Conservation (phyloP, 768 basidiomycete genomes). For the Dentipellis fragilis region DNA sequence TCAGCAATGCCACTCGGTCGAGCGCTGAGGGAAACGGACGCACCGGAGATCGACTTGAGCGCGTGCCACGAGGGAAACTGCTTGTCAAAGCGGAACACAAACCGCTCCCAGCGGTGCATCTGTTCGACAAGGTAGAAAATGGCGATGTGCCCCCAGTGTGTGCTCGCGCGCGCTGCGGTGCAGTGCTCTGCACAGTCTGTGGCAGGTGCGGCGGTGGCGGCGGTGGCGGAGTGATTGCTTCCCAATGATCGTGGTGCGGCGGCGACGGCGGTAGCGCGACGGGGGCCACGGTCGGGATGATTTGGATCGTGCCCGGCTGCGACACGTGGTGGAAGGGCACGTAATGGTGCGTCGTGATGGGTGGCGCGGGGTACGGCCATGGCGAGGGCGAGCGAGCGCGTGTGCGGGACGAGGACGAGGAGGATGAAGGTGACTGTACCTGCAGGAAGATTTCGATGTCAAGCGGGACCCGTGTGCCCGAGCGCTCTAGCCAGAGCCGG, state of each 20-base stretch:
- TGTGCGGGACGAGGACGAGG: constrained; percentile 3
- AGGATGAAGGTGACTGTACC: constrained; percentile 22
- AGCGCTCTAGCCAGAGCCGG: constrained; percentile 75
- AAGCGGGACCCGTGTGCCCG: constrained; percentile 57
- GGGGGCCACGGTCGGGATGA: constrained; percentile 11
- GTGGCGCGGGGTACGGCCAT: constrained; percentile 15
- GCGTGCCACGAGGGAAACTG: constrained; percentile 67
- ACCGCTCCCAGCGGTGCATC: constrained; percentile 76
- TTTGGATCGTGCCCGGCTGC: constrained; percentile 14
- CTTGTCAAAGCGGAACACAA: constrained; percentile 71
- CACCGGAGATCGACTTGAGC: constrained; percentile 64
- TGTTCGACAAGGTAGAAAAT: constrained; percentile 72
- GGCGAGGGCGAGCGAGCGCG: constrained; percentile 14
- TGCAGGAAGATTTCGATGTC: constrained; percentile 76
- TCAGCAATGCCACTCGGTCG: not conserved
- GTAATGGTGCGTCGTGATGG: constrained; percentile 15
- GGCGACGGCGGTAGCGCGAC: constrained; percentile 14
- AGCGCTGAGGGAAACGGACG: constrained; percentile 14
- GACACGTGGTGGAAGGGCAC: constrained; percentile 14
- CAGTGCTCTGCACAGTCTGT: constrained; percentile 12
- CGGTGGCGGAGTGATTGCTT: constrained; percentile 8
- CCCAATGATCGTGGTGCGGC: constrained; percentile 9
- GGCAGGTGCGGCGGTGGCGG: constrained; percentile 11
- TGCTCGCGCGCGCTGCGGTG: constrained; percentile 30
- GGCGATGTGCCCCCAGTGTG: constrained; percentile 74